Conservation (phyloP, 139 green algal genomes). For the Micractinium sp. region DNA sequence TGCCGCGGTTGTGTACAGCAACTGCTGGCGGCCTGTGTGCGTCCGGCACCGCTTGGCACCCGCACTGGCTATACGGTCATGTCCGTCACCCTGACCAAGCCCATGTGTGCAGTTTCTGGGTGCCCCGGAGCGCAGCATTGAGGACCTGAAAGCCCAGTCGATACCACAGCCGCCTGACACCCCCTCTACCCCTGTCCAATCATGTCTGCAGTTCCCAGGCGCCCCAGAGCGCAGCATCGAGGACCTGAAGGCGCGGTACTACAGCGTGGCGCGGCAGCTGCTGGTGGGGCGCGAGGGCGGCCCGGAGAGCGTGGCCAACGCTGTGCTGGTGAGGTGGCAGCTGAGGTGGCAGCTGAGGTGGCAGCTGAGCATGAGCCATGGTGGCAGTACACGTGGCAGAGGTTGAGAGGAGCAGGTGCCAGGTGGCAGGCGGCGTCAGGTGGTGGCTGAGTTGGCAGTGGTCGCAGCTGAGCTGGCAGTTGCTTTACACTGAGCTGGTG, state of each 20-base stretch:
- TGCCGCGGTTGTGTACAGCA: neutral
- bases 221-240: constrained; percentile 70
- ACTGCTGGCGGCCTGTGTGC: neutral
- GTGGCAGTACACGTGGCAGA: too few species aligned
- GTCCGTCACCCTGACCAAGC: too few species aligned
- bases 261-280: constrained; percentile 78
- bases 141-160: constrained; percentile 90
- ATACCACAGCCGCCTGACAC: constrained; percentile 69
- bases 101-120: neutral
- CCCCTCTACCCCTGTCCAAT: too few species aligned
- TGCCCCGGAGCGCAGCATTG: constrained; percentile 62
- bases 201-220: neutral
- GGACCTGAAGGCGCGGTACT: constrained; percentile 93
- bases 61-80: too few species aligned
- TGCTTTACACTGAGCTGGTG: too few species aligned
- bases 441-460: too few species aligned
- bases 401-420: too few species aligned
- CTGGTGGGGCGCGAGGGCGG: constrained; percentile 70
- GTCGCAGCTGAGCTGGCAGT: too few species aligned
- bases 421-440: too few species aligned
- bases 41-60: too few species aligned
- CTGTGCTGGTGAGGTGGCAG: constrained; percentile 52
- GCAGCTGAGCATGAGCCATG: too few species aligned
- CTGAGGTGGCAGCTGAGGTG: too few species aligned
- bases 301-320: constrained; percentile 70